These are phyloP conservation scores for sorghum (Sorghum bicolor) DNA, from an alignment of 176 grass and related monocot species.

Conservation along the genomic window Sorghum_bicolor_NCBIv3 NC_012871.2:77307001-77307500, in stretches of 20 bases:
- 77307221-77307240: not conserved
- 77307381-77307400: not conserved
- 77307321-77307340: not conserved
- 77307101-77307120: conserved; percentile 95
- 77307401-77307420: not conserved
- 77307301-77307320: not conserved
- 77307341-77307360: not conserved
- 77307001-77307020: conserved; percentile 89
- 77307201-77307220: not conserved
- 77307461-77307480: conserved; percentile 1
- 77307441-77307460: not conserved
- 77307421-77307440: not conserved
- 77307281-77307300: not conserved
- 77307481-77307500: conserved; percentile 92
- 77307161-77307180: conserved; percentile 23
- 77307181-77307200: not conserved
- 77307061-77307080: conserved; percentile 86
- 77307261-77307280: not conserved
- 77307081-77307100: conserved; percentile 76
- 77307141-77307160: conserved; percentile 97
- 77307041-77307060: conserved; percentile 96
- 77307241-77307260: not conserved
- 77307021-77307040: conserved; percentile 94
- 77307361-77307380: not conserved
- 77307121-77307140: conserved; percentile 85